Percentiles rank a stretch among this genome's conserved stretches.
Evolutionary conservation across 495 filamentous ascomycete genomes (phyloP).

Genomic region (Aspergillus haitiensis): DNA sequence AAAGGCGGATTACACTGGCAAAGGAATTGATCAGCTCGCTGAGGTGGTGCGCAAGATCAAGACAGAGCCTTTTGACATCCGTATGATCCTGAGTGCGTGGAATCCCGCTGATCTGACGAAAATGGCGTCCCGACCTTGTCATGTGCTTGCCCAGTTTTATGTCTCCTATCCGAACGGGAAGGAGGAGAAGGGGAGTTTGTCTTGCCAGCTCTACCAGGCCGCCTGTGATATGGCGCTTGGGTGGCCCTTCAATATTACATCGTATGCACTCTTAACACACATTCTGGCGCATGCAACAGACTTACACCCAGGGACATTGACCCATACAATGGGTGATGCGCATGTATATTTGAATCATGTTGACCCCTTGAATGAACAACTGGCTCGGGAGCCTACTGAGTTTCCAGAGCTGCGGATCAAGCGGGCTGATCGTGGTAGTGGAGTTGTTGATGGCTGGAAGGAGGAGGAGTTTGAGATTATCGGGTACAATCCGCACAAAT

Average conservation of each 20-base stretch:
- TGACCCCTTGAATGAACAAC: conserved; percentile 77
- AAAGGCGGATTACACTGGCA: conserved; percentile 76
- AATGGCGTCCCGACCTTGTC: conserved; percentile 96
- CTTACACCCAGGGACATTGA: conserved; percentile 77
- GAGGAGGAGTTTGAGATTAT: conserved; percentile 84
- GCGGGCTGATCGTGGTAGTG: conserved; percentile 60
- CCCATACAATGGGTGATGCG: conserved; percentile 93
- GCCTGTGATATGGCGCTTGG: conserved; percentile 96
- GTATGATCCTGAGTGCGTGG: conserved; percentile 91
- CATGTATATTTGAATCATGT: conserved; percentile 95
- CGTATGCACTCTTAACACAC: conserved; percentile 87
- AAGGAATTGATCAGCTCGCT: conserved; percentile 89
- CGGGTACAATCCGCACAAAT: conserved; percentile 87
- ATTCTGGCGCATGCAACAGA: conserved; percentile 88
- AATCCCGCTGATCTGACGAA: conserved; percentile 80
- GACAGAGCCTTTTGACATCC: conserved; percentile 78
- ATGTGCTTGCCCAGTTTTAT: conserved; percentile 99
- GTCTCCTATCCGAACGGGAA: conserved; percentile 69
- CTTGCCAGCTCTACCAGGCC: conserved; percentile 89
- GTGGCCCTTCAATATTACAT: conserved; percentile 96
- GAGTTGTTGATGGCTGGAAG: conserved; percentile 73
- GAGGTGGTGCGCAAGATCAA: conserved; percentile 81
- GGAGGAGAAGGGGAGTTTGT: conserved; percentile 60
- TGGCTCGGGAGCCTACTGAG: conserved; percentile 71
- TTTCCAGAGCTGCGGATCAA: conserved; percentile 78